Evolutionary conservation across 2,329 filamentous ascomycete species (phyloP), one percentile per base, ranked within the genome.

Genomic region (Fusarium tuaranense): DNA sequence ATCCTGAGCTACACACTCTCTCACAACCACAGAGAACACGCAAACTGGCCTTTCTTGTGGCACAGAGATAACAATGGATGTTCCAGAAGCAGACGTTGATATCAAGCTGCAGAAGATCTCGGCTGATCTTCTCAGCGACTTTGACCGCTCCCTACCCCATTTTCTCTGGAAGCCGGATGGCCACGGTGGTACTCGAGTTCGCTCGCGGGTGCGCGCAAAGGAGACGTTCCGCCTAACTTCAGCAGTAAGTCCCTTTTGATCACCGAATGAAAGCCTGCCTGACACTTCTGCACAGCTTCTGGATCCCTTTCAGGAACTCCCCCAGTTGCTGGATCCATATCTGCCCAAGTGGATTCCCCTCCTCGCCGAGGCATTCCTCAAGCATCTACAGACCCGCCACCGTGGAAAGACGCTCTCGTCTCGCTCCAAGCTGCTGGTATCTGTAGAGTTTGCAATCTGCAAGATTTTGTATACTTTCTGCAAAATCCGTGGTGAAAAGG

Each of bases 251-350:
- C 12, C 27, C 27, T 12, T 12, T 12, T 4, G 1, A 4, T 20
- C 13, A 16, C 27, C 8, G 8, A 13, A 16, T 18, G 4, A 7
- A 16, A 9, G n/a, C 10, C 14, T 7, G 18, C 14, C 70, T 75
- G 4, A 75, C 44, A 6, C 25, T 59, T 39, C 18, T 39, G 2
- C 60, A 3, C 34, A 88, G 86, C 82, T 89, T 6, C 90, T 99
- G 60, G 95, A 98, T 76, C 92, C 93, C 2, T 99, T 98, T 77
- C 96, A 98, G 87, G 95, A 98, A 86, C 92, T 97, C 75, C 97
- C 97, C 20, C 97, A 99, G 82, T 88, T 98, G 44, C 89, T 99
- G 30, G 97, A 99, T 83, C 91, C 94, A 12, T 90, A 96, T 82
- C 88, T 99, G 48, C 91, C 93, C 61, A 88, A 85, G 73, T 91